A percentile compares a stretch with the other conserved stretches of the same genome.
Conservation (phyloP, 1,139 yeast species). For the Petasospora rhodanensis region DNA sequence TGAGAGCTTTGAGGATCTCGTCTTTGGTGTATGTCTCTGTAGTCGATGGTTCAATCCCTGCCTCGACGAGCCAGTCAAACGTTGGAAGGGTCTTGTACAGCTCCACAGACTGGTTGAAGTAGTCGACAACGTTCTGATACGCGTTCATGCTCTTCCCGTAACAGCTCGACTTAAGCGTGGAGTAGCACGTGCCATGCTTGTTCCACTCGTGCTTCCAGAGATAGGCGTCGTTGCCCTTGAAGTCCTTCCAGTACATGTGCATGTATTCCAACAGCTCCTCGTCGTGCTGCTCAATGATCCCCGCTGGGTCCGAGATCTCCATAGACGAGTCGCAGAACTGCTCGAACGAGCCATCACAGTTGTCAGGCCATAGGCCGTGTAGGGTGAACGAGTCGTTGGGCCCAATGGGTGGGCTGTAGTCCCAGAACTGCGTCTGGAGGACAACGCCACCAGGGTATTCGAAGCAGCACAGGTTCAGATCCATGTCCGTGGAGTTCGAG, state of each 20-base stretch:
- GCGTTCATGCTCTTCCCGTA: constrained; percentile 29
- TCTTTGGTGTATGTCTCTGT: constrained; percentile 57
- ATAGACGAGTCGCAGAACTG: constrained; percentile 71
- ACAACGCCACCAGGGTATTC: constrained; percentile 87
- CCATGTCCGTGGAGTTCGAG: constrained; percentile 38
- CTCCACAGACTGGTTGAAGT: constrained; percentile 60
- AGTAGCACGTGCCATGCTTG: constrained; percentile 92
- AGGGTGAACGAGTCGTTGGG: constrained; percentile 74
- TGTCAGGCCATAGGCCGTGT: constrained; percentile 86
- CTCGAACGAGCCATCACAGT: constrained; percentile 68
- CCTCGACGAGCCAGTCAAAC: constrained; percentile 56
- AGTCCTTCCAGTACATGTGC: constrained; percentile 70
- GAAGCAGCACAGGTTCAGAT: constrained; percentile 68
- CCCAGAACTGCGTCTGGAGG: constrained; percentile 92
- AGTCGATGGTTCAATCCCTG: constrained; percentile 65
- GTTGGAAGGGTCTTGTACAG: constrained; percentile 68
- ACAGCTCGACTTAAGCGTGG: constrained; percentile 71
- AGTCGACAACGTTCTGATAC: constrained; percentile 72
- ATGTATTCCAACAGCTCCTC: constrained; percentile 54
- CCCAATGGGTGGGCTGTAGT: constrained; percentile 79
- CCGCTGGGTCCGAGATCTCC: constrained; percentile 50
- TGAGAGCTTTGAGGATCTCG: constrained; percentile 62
- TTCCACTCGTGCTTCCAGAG: constrained; percentile 94
- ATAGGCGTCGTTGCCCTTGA: constrained; percentile 66
- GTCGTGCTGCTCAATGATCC: constrained; percentile 44